Percentiles rank a stretch among this genome's conserved stretches.
These are phyloP conservation scores for Mimosa pudica DNA, from an alignment of 306 rosid species.

Conservation along the genomic window DNA sequence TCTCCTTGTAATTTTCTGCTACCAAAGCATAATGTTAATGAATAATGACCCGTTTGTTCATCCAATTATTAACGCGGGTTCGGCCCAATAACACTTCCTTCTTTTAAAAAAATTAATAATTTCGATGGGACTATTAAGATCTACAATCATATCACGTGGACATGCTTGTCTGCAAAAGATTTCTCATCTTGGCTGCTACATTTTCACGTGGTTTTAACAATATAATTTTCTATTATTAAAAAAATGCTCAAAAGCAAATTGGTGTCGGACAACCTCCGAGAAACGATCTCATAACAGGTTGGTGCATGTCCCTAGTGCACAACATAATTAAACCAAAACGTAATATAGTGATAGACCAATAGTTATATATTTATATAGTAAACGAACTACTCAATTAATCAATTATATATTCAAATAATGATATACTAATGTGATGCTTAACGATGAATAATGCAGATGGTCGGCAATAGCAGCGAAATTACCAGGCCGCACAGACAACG, in stretches of 20 bases:
- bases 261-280: neutral
- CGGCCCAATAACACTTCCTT: slow-evolving; percentile 5
- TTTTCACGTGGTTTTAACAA: slow-evolving; percentile 27
- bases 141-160: neutral
- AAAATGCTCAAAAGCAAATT: neutral
- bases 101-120: neutral
- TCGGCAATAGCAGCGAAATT: slow-evolving; percentile 80
- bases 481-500: slow-evolving; percentile 92
- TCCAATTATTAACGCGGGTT: neutral
- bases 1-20: neutral
- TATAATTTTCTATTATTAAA: neutral
- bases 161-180: slow-evolving; percentile 35
- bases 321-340: too few species aligned
- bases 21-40: neutral
- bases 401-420: neutral
- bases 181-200: slow-evolving; percentile 30
- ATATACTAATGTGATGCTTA: neutral
- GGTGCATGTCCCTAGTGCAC: neutral
- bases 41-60: neutral
- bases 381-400: neutral
- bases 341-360: too few species aligned
- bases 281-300: neutral
- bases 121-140: slow-evolving; percentile 28
- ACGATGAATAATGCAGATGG: slow-evolving; percentile 60
- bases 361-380: neutral